Conservation (phyloP, 179 eudicot genomes). For the Spinacia oleracea region DNA sequence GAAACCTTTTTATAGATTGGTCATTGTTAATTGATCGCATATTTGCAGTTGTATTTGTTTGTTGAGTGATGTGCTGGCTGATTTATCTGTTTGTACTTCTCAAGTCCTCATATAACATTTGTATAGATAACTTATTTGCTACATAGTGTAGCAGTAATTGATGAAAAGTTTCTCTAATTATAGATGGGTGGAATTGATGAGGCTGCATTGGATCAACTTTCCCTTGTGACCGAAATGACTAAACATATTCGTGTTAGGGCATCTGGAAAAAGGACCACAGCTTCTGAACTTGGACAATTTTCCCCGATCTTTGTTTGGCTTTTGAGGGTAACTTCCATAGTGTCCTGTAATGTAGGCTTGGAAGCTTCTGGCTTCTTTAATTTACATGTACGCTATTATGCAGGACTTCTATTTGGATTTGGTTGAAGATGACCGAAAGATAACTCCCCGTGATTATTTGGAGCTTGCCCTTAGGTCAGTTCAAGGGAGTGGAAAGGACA, state of each 20-base stretch:
- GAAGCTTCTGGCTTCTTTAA: slow-evolving; percentile 10
- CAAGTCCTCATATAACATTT: neutral
- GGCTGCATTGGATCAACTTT: slow-evolving; percentile 92
- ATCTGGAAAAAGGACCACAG: slow-evolving; percentile 73
- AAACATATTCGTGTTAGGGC: slow-evolving; percentile 96
- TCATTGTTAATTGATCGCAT: slow-evolving; percentile 4
- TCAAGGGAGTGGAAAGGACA: slow-evolving; percentile 66
- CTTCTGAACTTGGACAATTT: slow-evolving; percentile 93
- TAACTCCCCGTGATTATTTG: slow-evolving; percentile 96
- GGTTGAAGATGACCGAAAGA: slow-evolving; percentile 79
- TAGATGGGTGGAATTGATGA: slow-evolving; percentile 99
- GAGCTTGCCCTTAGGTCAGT: slow-evolving; percentile 90
- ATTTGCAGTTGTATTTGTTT: slow-evolving; percentile 1
- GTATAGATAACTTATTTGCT: slow-evolving; percentile 2
- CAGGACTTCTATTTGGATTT: slow-evolving; percentile 95
- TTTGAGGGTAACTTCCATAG: slow-evolving; percentile 63
- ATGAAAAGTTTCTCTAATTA: neutral
- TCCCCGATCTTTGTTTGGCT: slow-evolving; percentile 98
- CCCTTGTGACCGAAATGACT: slow-evolving; percentile 99
- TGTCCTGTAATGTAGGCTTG: neutral
- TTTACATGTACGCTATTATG: slow-evolving; percentile 20
- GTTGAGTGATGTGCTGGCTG: neutral
- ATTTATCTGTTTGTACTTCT: slow-evolving; percentile 6
- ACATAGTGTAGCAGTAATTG: neutral
- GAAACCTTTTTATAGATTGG: neutral